Percentiles rank a stretch among this genome's conserved stretches.
Evolutionary conservation across 2,329 filamentous ascomycete genomes (phyloP).

Genomic region (Hypoxylon sp.): DNA sequence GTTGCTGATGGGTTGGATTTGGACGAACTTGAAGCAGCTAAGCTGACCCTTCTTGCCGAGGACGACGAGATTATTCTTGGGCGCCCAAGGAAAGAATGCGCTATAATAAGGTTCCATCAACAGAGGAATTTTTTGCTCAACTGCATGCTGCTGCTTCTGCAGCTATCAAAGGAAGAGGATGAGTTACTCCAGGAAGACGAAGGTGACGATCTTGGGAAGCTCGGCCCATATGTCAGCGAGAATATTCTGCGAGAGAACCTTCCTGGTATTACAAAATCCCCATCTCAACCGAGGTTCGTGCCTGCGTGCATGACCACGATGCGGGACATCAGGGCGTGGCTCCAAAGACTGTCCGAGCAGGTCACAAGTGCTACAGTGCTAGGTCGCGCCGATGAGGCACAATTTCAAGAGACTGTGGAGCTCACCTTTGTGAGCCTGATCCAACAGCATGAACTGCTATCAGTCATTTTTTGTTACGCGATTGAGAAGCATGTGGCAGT

Average conservation of each 20-base stretch:
- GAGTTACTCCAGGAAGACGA: constrained; percentile 66
- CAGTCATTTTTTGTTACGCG: constrained; percentile 83
- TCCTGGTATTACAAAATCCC: constrained; percentile 61
- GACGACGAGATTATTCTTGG: constrained; percentile 78
- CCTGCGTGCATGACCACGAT: constrained; percentile 83
- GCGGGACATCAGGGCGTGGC: constrained; percentile 81
- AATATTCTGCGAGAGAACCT: constrained; percentile 68
- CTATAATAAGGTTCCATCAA: constrained; percentile 90
- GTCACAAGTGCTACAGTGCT: constrained; percentile 82
- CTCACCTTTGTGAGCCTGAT: constrained; percentile 85
- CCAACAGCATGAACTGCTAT: constrained; percentile 90
- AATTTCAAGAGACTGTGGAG: constrained; percentile 82
- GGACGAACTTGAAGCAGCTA: constrained; percentile 88
- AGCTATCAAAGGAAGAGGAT: constrained; percentile 75
- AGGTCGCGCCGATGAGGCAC: constrained; percentile 70
- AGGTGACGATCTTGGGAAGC: constrained; percentile 65
- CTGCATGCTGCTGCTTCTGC: constrained; percentile 83
- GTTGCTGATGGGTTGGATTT: constrained; percentile 91
- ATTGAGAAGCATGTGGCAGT: constrained; percentile 82
- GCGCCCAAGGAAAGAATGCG: constrained; percentile 80
- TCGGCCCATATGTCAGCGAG: constrained; percentile 69
- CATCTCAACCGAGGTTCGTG: constrained; percentile 73
- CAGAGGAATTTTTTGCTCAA: constrained; percentile 87
- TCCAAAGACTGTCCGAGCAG: constrained; percentile 82
- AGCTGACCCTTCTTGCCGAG: constrained; percentile 81